Base-by-base conservation (phyloP, 169 alveolate species). In the Eimeria necatrix region DNA sequence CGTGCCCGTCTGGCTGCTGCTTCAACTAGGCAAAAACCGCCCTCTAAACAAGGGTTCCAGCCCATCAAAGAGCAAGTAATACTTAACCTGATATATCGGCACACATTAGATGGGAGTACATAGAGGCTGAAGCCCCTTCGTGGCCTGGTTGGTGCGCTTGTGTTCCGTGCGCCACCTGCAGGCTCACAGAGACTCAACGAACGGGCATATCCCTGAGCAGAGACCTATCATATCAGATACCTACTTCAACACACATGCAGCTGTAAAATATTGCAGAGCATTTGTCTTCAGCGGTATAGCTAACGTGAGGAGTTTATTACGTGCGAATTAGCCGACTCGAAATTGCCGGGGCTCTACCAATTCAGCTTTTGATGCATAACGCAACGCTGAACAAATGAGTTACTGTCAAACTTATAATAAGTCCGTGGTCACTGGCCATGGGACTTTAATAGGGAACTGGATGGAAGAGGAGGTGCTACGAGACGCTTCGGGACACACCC, bases 381-480 rank as follows among this genome's bases (percentile, higher is more conserved):
- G 46, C 10, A 48, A 3, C 46, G 8, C 86, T 1, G 46, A 85
- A 61, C 41, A 85, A 83, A 93, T 93, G 95, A 71, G 86, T 22
- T 88, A 70, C 89, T 64, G 93, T 74, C 95, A 83, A 48, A 93
- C 93, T 24, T 93, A 93, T 76, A 93, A 93, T 64, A 93, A 80
- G 48, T 51, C 86, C 70, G 76, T 93, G 68, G 90, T 61, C 10
- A 52, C 85, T n/a, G 95, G 95, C 46, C 95, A 93, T 56, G 95
- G 95, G 18, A 93, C 95, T 59, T 93, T 93, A 60, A 93, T 93
- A 53, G 95, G 95, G 64, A 93, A 93, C 93, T 93, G 95, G 95
- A 89, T 80, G 87, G 95, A 93, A 49, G 95, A 93, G 32, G 74
- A 60, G 49, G 74, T 87, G 73, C 95, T 93, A 46, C 91, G 95